A percentile compares a stretch with the other conserved stretches of the same genome.
Conservation (phyloP, 768 basidiomycete species). For the Collybia sordida region DNA sequence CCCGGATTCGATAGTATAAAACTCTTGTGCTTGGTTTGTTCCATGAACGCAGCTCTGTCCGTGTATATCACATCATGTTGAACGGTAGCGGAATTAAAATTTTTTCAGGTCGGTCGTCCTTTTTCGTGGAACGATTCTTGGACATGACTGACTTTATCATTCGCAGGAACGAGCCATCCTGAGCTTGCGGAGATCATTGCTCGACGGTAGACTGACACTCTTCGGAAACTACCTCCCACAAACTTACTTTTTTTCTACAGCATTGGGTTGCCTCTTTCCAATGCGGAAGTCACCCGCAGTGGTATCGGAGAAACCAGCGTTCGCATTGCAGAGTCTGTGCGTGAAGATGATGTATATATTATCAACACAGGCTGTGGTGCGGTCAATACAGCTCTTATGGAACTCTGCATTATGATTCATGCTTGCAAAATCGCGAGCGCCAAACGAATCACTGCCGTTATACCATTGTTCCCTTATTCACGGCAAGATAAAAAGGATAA, state of each 20-base stretch:
- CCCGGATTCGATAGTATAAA: no score
- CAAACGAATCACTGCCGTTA: slow-evolving; percentile 96
- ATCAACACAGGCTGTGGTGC: slow-evolving; percentile 88
- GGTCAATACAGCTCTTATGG: slow-evolving; percentile 95
- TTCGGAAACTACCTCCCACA: slow-evolving; percentile 2
- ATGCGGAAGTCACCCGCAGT: slow-evolving; percentile 84
- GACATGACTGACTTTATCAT: slow-evolving; percentile 1
- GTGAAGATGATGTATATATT: slow-evolving; percentile 98
- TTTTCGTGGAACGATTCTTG: background rate
- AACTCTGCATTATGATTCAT: slow-evolving; percentile 98
- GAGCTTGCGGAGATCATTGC: slow-evolving; percentile 94
- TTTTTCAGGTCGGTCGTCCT: slow-evolving; percentile 43
- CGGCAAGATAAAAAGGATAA: slow-evolving; percentile 99
- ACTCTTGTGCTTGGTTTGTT: background rate
- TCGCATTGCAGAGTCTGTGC: slow-evolving; percentile 90
- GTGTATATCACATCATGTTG: slow-evolving; percentile 32
- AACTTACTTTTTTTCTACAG: slow-evolving; percentile 38
- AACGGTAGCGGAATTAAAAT: slow-evolving; percentile 59
- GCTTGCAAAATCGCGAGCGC: slow-evolving; percentile 99
- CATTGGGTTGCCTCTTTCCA: slow-evolving; percentile 86
- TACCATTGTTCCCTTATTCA: slow-evolving; percentile 96
- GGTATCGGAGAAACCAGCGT: slow-evolving; percentile 92
- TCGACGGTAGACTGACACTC: slow-evolving; percentile 60
- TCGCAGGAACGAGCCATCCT: slow-evolving; percentile 88
- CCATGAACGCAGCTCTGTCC: slow-evolving; percentile 4